Conservation (phyloP, 805 yeast species). For the Starmerella powellii region DNA sequence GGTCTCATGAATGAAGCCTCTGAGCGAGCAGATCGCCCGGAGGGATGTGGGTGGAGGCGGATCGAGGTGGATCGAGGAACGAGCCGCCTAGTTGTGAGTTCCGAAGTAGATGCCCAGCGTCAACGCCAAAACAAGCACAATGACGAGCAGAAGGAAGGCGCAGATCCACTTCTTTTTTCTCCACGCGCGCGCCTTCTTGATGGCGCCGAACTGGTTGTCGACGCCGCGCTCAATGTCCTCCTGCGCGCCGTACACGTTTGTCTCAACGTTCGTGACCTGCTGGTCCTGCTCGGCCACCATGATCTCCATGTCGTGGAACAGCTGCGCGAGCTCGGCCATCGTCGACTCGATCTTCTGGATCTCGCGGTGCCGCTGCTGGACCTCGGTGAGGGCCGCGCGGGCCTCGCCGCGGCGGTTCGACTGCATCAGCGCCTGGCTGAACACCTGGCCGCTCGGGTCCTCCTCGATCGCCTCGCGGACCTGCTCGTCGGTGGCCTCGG, state of each 20-base stretch:
- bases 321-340: slow-evolving; percentile 87
- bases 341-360: slow-evolving; percentile 87
- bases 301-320: slow-evolving; percentile 92
- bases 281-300: slow-evolving; percentile 92
- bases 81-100: slow-evolving; percentile 10
- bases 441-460: slow-evolving; percentile 72
- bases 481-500: slow-evolving; percentile 53
- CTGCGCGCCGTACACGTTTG: slow-evolving; percentile 71
- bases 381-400: slow-evolving; percentile 86
- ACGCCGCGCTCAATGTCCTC: slow-evolving; percentile 87
- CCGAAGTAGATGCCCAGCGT: slow-evolving; percentile 22
- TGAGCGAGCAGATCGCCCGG: too few relatives aligned
- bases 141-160: slow-evolving; percentile 31
- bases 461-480: slow-evolving; percentile 76
- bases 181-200: slow-evolving; percentile 72
- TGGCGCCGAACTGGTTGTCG: slow-evolving; percentile 85
- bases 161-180: slow-evolving; percentile 83
- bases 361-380: slow-evolving; percentile 90
- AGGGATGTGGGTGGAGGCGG: too few relatives aligned
- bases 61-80: too few relatives aligned
- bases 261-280: slow-evolving; percentile 67
- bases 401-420: slow-evolving; percentile 51
- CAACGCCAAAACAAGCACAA: slow-evolving; percentile 23
- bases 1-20: too few relatives aligned
- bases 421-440: slow-evolving; percentile 61